Base-by-base conservation (phyloP, 495 filamentous ascomycete genomes). In the Trichoderma erinaceum region DNA sequence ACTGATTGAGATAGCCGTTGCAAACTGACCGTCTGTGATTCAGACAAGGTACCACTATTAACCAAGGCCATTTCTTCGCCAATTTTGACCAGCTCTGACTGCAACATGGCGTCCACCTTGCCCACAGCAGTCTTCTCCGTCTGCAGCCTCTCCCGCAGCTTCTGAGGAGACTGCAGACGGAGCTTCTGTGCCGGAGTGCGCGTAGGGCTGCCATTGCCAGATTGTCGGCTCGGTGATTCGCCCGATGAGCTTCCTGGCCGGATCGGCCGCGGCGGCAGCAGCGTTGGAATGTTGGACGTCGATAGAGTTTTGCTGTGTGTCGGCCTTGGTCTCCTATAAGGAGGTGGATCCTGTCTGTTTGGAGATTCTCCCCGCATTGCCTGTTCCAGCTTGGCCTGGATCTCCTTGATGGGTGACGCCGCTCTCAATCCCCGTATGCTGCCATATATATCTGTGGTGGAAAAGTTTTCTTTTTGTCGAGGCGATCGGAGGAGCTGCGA, bases 111-210 rank as follows among this genome's bases (percentile, higher is more conserved):
- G 68, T 93, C 89, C 0, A 87, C 84, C n/a, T 86, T 82, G 38
- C 83, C 84, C 35, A 95, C 86, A 2, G 88, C 84, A 63, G 83
- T 88, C 73, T 92, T 90, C 73, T 97, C 93, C 64, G 84, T 87
- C 68, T 92, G 88, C 10, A 97, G 84, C 64, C 93, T 90, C 76
- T 97, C 92, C 58, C 95, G 91, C 41, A 97, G 86, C 79, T 96
- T 97, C 71, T 96, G 92, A 0, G 94, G 91, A 56, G 89, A 93
- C 76, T 96, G 93, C 77, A 97, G 87, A 63, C 92, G 89, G 67
- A 96, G 81, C 71, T 90, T 95, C 70, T 83, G 78, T 15, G 13
- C 73, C n/a, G 15, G 71, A 12, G 3, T 72, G 52, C 68, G 80
- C 81, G 41, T 72, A 71, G 78, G 76, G 67, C 79, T 82, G 58